Percentiles rank a stretch among this genome's conserved stretches.
Evolutionary conservation across 2,329 filamentous ascomycete genomes (phyloP).

Genomic region (Periconia digitata): DNA sequence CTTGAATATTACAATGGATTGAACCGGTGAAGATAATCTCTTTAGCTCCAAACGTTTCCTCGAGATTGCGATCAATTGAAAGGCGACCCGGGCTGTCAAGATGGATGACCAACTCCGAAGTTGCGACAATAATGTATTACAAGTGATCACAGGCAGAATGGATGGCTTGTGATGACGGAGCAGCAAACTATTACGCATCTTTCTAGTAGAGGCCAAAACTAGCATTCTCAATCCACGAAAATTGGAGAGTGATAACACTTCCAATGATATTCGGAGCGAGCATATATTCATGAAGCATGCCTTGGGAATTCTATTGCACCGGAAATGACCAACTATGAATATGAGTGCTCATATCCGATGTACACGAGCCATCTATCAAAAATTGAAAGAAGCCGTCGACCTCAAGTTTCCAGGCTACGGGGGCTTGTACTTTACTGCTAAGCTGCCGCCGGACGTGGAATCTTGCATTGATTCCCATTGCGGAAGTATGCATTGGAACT

Average conservation of each 20-base stretch:
- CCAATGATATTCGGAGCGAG: constrained; percentile 38
- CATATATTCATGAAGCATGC: constrained; percentile 46
- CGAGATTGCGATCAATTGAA: no score
- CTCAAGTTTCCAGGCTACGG: constrained; percentile 44
- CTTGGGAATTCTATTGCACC: constrained; percentile 34
- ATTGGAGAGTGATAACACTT: constrained; percentile 43
- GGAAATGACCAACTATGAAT: constrained; percentile 40
- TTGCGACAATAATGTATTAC: constrained; percentile 50
- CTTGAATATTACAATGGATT: no score
- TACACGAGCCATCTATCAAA: constrained; percentile 30
- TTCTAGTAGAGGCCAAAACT: constrained; percentile 41
- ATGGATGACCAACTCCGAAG: constrained; percentile 47
- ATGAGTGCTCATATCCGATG: constrained; percentile 37
- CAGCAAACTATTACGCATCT: constrained; percentile 12
- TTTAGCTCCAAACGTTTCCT: no score
- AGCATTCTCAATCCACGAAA: constrained; percentile 47
- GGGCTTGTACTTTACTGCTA: constrained; percentile 39
- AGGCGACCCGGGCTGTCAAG: constrained; percentile 41
- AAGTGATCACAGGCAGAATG: constrained; percentile 14
- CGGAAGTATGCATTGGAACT: constrained; percentile 34
- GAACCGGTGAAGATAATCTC: no score
- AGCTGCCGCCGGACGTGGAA: constrained; percentile 15
- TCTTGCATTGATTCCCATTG: constrained; percentile 37
- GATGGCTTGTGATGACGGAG: constrained; percentile 2
- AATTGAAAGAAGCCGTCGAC: constrained; percentile 32